Evolutionary conservation across 306 rosid species (phyloP), one percentile per base, ranked within the genome.

Genomic region (Mimosa bimucronata): DNA sequence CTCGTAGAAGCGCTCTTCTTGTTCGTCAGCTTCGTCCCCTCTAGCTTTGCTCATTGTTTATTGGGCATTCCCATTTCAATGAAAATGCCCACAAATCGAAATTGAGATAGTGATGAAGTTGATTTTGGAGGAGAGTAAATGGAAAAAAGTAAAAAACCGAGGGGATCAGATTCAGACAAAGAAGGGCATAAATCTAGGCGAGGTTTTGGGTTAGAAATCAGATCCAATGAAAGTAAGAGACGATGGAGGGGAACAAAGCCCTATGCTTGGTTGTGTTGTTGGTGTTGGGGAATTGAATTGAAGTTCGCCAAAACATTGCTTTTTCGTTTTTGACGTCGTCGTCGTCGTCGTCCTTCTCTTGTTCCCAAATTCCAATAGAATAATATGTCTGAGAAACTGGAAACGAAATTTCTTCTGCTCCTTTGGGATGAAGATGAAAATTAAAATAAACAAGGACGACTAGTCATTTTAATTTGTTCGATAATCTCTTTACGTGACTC

Each of bases 61-160:
- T 76, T 79, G 95, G 94, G 93, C 94, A 94, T 86, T 91, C 92
- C 97, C 97, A 89, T 89, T 79, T 79, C 85, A 85, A 78, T 81
- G 94, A 83, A 85, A 82, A 88, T 82, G 92, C 88, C 92, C 89
- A 60, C 70, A 71, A 61, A 65, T 71, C 76, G 38, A 1, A 34
- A 34, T n/a, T n/a, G n/a, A n/a, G n/a, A 1, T 2, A 34, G 38
- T 34, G 38, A 6, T 66, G 8, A n/a, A n/a, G 46, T 55, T 74
- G 38, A 74, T 81, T 77, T 77, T 66, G 73, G 77, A 52, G 44
- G 61, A n/a, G 38, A 18, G 71, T 37, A 7, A 19, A 19, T 9
- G 46, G 46, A n/a, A n/a, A n/a, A n/a, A n/a, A n/a, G n/a, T n/a
- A n/a, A n/a, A 66, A 37, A 34, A 65, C 12, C 46, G 46, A 66